phyloP scores from a whole-genome alignment of 208 protist genomes.

The Sergeia podlipaevii region DNA sequence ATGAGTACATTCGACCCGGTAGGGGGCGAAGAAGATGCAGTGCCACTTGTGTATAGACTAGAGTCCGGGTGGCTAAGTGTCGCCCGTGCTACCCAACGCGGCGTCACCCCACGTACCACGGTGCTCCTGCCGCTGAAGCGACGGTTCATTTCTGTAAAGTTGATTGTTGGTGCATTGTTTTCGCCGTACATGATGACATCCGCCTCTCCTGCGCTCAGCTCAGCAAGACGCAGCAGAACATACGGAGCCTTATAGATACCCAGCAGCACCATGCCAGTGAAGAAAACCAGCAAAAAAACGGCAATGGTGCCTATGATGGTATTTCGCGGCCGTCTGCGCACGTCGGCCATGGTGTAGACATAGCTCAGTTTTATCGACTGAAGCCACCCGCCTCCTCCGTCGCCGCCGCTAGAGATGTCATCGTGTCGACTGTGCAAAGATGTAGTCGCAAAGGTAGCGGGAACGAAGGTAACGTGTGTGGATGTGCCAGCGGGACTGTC shows the following conservation, averaged over 20 bases:
- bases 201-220: constrained; percentile 64
- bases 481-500: no score
- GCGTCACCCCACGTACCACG: constrained; percentile 34
- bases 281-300: constrained; percentile 62
- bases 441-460: no score
- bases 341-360: constrained; percentile 47
- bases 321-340: constrained; percentile 54
- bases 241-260: constrained; percentile 64
- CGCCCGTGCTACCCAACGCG: constrained; percentile 58
- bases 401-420: no score
- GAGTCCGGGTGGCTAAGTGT: constrained; percentile 16
- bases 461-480: no score
- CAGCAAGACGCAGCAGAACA: constrained; percentile 61
- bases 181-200: constrained; percentile 50
- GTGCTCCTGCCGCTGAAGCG: constrained; percentile 1
- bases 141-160: constrained; percentile 45
- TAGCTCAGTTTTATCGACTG: constrained; percentile 26
- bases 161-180: constrained; percentile 23
- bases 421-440: no score
- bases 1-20: constrained; percentile 54
- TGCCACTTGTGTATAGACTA: neutral
- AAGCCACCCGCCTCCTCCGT: constrained; percentile 2
- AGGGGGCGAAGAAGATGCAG: neutral
- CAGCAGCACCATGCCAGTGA: constrained; percentile 45
- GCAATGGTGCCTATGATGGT: constrained; percentile 54